Evolutionary conservation across 805 yeast species (phyloP), one percentile per base, ranked within the genome.

Genomic region (Suhomyces pyralidae): DNA sequence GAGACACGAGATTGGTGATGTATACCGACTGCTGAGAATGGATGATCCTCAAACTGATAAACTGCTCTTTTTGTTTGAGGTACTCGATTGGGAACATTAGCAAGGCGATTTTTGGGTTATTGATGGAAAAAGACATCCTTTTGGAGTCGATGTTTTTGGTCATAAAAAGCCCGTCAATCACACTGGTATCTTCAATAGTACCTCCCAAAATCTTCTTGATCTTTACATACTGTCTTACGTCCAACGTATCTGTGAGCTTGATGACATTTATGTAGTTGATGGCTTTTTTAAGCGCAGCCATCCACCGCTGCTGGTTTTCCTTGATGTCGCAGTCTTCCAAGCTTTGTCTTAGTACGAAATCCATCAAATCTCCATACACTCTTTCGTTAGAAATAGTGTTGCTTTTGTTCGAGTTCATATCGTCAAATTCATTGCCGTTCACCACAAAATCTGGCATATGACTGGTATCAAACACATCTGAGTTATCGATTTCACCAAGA

Each of bases 1-100:
- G 77, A 1, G 86, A 86, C 0, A 91, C 94, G 30, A 93, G 73
- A 61, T 90, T 92, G 51, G 85, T 81, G 45, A 94, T 77, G 62
- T 86, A 93, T 59, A 93, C 97, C 46, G 81, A 75, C 63, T 93
- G 97, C 64, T 94, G 98, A 0, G 93, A 88, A 48, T 90, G 75
- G 1, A 93, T 85, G 1, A 96, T 88, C 53, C 90, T 88, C 51
- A 92, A 73, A 62, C 96, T 88, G 67, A 90, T 83, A 53, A 90
- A 86, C 55, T 84, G 89, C 58, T 87, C 90, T 50, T 86, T 90
- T 40, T 82, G 84, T 55, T 86, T 83, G 53, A 84, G 76, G 59
- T 90, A 94, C 63, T 92, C 98, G 24, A 94, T 71, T 0, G 97
- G 97, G 61, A 94, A 94, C 77, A 91, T 85, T 5, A 94, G 78